phyloP scores from a whole-genome alignment of 1,284 basidiomycete genomes.

The Sporisorium exsertum region DNA sequence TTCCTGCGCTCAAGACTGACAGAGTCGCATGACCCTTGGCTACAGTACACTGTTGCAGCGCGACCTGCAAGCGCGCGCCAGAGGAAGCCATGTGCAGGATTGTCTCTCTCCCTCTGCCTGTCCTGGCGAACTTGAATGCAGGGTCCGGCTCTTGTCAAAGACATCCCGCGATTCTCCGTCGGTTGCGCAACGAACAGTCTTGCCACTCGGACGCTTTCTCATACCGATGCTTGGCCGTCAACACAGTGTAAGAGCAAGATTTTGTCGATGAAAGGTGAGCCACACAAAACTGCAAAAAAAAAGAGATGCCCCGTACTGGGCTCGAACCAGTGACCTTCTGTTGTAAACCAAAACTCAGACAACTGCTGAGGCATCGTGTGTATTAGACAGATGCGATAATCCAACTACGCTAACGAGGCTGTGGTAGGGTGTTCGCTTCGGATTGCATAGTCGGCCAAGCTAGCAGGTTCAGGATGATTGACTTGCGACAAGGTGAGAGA shows the following conservation, averaged over 20 bases:
- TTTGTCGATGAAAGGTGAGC: not conserved
- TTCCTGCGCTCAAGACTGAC: no score
- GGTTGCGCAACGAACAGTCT: not conserved
- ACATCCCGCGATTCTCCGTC: not conserved
- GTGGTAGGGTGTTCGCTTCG: no score
- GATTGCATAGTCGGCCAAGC: no score
- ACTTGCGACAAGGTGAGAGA: not conserved
- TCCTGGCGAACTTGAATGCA: not conserved
- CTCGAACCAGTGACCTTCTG: constrained; percentile 59
- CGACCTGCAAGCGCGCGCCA: no score
- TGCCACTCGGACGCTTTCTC: not conserved
- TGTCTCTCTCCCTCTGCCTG: no score
- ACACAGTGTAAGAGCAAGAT: no score
- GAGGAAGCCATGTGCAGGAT: no score
- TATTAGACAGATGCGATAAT: constrained; percentile 55
- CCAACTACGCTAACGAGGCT: constrained; percentile 50
- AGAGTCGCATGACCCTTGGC: no score
- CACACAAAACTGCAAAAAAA: constrained; percentile 20
- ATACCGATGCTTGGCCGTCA: no score
- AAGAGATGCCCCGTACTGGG: constrained; percentile 48
- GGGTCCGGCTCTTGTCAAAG: not conserved
- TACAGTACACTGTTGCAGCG: no score
- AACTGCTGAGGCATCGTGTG: constrained; percentile 29
- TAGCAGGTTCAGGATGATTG: not conserved
- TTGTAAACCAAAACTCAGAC: constrained; percentile 39